Base-by-base conservation (phyloP, 2,329 filamentous ascomycete species). In the Diaporthe sp. region DNA sequence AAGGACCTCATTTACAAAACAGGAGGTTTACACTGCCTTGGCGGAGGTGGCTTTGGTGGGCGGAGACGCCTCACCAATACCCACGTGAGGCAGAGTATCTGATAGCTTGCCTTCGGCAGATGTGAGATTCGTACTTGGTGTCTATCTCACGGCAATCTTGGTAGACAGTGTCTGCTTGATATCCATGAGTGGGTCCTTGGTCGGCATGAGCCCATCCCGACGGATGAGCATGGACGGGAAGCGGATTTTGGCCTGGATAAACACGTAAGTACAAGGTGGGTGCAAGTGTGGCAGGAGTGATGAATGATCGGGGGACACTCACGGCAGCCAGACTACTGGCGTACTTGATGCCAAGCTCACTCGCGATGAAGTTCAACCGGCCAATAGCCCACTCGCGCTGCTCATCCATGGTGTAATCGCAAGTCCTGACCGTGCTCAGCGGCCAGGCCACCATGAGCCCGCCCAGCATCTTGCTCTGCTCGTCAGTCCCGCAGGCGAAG, bases 221-320 rank as follows among this genome's bases (percentile, higher is more conserved):
- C 85, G 87, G 80, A 92, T 91, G 76, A 92, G 85, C 90, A 92
- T 92, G 0, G 90, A 92, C 2, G 91, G 91, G 25, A 92, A 85
- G 28, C 90, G 89, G 72, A 92, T 82, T 80, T 90, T 86, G 67
- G 91, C 84, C 90, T 91, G 61, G 31, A 3, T 22, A 44, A 31
- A 1, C 17, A 10, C 5, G 28, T 70, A 34, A 71, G 53, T 37
- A 71, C 0, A 19, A 6, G 10, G 8, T 17, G 19, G 4, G 3
- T 55, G 46, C 6, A 51, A 19, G 8, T 42, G 19, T 39, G n/a
- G 13, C n/a, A 28, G 37, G 9, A 12, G 15, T 46, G 17, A 28
- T 19, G 28, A 57, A 37, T 44, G 44, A 19, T 42, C 31, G 25
- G 51, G 67, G 31, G 28, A 31, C 13, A 73, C 76, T 73, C 31